Base-by-base conservation (phyloP, 106 monocot species). In the Narthecium ossifragum region DNA sequence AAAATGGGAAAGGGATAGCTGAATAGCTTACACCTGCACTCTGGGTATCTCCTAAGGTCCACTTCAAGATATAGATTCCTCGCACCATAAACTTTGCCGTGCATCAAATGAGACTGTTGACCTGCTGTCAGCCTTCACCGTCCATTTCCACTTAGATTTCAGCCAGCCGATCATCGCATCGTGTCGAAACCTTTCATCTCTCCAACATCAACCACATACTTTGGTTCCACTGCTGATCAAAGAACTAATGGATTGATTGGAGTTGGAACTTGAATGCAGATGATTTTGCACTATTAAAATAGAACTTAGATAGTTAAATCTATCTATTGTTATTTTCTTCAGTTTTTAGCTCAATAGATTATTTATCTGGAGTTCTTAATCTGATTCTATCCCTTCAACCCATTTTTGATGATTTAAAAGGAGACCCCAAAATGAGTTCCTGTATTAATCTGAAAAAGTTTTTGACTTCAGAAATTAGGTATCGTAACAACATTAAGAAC, bases 1-100 rank as follows among this genome's bases (percentile, higher is more conserved):
- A n/a, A 49, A 22, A 22, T 5, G 5, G 23, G 49, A 49, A 49
- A 49, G 22, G 23, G 21, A 49, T 23, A 49, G 49, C 49, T 49
- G 18, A 49, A 49, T 49, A 22, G 49, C 49, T 49, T 8, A 49
- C 43, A 49, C 22, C 49, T 49, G 9, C 49, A 20, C 49, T 20
- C 49, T 49, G 9, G 49, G 49, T 22, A 49, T 49, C 49, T 49
- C 23, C 49, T 49, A 9, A 23, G 9, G 49, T 49, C 22, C 21
- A 22, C 49, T 49, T 24, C 23, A 49, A 8, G 17, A 49, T 49
- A 24, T 49, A 20, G 49, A 22, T 24, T 49, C 49, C 49, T 49
- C 21, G 5, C 49, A 22, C 49, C 14, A 24, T 37, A 37, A 37
- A 6, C 11, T 37, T 10, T 10, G 36, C 10, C 23, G 49, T 49